Conservation (phyloP, 495 filamentous ascomycete species). For the Corynascus novoguineensis region DNA sequence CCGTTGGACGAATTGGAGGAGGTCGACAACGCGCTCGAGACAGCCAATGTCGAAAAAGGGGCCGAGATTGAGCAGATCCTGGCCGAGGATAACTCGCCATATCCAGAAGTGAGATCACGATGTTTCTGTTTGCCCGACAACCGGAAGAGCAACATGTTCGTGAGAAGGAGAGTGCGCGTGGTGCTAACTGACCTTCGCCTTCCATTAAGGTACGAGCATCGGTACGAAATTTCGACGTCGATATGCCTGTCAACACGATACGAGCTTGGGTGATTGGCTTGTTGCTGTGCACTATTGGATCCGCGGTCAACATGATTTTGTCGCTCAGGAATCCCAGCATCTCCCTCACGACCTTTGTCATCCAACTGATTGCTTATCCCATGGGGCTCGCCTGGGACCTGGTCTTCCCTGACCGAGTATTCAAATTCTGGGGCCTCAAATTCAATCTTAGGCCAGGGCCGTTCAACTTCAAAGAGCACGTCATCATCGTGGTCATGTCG, state of each 20-base stretch:
- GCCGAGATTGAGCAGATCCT: conserved; percentile 52
- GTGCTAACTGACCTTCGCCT: conserved; percentile 20
- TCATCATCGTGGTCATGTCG: conserved; percentile 70
- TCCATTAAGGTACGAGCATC: conserved; percentile 57
- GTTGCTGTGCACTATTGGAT: conserved; percentile 56
- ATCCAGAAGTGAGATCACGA: conserved; percentile 52
- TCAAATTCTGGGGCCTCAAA: conserved; percentile 52
- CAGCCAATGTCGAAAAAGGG: conserved; percentile 48
- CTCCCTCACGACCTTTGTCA: conserved; percentile 59
- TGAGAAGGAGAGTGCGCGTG: background rate
- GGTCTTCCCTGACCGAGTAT: conserved; percentile 52
- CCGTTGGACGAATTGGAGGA: conserved; percentile 56
- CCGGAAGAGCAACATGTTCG: background rate
- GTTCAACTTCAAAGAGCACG: conserved; percentile 79
- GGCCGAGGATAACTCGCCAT: conserved; percentile 61
- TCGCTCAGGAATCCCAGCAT: conserved; percentile 61
- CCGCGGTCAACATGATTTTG: conserved; percentile 67
- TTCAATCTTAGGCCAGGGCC: conserved; percentile 63
- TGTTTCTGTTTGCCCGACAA: background rate
- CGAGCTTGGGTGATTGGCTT: conserved; percentile 70
- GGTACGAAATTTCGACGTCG: conserved; percentile 60
- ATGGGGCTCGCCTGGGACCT: conserved; percentile 55
- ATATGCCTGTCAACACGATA: conserved; percentile 61
- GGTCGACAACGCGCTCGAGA: conserved; percentile 55
- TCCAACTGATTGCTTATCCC: conserved; percentile 65